Base-by-base conservation (phyloP, 441 rosid species). In the Euphorbia schlechtendalii region DNA sequence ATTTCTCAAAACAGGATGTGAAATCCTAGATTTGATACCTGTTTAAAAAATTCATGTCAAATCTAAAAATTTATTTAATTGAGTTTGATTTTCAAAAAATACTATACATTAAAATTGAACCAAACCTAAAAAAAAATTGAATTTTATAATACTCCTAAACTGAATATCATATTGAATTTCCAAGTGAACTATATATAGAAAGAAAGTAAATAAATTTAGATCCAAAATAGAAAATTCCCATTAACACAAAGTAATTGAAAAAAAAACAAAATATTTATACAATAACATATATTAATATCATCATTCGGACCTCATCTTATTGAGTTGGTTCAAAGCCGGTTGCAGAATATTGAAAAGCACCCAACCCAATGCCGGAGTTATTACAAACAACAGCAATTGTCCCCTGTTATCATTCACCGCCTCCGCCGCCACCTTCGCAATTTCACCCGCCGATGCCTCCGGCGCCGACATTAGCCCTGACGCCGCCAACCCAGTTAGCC, bases 351-450 rank as follows among this genome's bases (percentile, higher is more conserved):
- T 81, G 74, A 73, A 84, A 5, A 76, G 77, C 56, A 84, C 88
- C 88, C 85, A 84, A 15, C 76, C 76, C 20, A 84, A 66, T 0
- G 85, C 85, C 17, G 85, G 85, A 21, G 80, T 68, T 9, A 84
- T 78, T 8, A 81, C 88, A 17, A 84, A 27, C 52, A 84, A 64
- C 83, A 84, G 65, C 45, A 84, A 81, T 63, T 76, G 81, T 11
- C 96, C 96, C 66, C 98, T 83, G 74, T 59, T 86, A 68, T 89
- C 98, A 63, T 76, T 82, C 0, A 76, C 67, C 1, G 82, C 67
- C 7, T 81, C 84, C 2, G 73, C 86, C 13, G 84, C 94, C 3
- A 80, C 65, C 66, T 40, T 59, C 8, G 81, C 83, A 25, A 79
- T 65, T 51, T 78, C 92, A 8, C 69, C 59, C 0, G 82, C 97